Percentiles rank a stretch among this genome's conserved stretches.
Evolutionary conservation across 2,329 filamentous ascomycete species (phyloP).

Genomic region (Xylariaceae sp.): DNA sequence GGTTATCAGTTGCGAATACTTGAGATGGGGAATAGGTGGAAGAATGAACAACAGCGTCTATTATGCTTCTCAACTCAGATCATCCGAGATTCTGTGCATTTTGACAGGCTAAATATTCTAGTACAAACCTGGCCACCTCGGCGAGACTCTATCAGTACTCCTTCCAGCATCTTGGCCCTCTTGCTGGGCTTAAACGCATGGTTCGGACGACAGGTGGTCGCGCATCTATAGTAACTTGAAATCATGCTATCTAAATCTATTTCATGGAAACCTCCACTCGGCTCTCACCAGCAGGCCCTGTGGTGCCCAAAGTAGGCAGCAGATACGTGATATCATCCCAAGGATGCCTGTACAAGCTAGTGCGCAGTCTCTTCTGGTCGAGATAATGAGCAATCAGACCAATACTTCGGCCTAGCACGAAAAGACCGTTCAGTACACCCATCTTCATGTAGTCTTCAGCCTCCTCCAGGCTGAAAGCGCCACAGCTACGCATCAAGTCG

Average conservation of each 20-base stretch:
- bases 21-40: constrained; percentile 5
- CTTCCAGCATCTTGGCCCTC: constrained; percentile 18
- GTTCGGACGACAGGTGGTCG: constrained; percentile 21
- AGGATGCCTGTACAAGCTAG: constrained; percentile 97
- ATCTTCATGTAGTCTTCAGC: constrained; percentile 98
- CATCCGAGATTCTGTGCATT: constrained; percentile 27
- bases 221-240: constrained; percentile 38
- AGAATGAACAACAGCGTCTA: constrained; percentile 30
- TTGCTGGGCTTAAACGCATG: constrained; percentile 21
- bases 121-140: constrained; percentile 34
- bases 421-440: constrained; percentile 99
- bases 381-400: constrained; percentile 99
- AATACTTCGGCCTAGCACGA: constrained; percentile 95
- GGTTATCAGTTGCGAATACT: background rate
- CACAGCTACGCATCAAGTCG: constrained; percentile 95
- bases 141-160: constrained; percentile 34
- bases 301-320: constrained; percentile 77
- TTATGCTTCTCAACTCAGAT: constrained; percentile 31
- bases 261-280: constrained; percentile 84
- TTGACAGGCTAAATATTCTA: constrained; percentile 33
- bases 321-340: constrained; percentile 99
- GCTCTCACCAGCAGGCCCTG: constrained; percentile 77
- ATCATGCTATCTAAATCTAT: constrained; percentile 46
- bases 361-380: constrained; percentile 98
- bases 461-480: constrained; percentile 94